phyloP scores from a whole-genome alignment of 2,329 filamentous ascomycete genomes.

The Colletotrichum shisoi region DNA sequence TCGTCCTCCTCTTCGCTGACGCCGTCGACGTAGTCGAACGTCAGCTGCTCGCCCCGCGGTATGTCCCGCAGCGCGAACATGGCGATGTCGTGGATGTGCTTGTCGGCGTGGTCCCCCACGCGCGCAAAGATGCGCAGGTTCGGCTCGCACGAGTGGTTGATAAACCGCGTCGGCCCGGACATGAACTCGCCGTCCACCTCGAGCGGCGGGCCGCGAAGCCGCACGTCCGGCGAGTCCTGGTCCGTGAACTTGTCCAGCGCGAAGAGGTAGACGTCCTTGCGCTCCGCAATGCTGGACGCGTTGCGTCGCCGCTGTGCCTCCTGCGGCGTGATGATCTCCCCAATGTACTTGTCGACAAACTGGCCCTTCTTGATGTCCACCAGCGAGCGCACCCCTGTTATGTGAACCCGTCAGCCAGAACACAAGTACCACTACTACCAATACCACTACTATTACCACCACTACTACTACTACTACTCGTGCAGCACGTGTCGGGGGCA shows the following conservation, averaged over 20 bases:
- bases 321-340: constrained; percentile 69
- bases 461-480: too few species aligned
- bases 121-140: constrained; percentile 82
- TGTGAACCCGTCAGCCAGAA: neutral
- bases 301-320: constrained; percentile 73
- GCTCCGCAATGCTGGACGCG: constrained; percentile 61
- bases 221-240: constrained; percentile 61
- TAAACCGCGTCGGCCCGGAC: constrained; percentile 80
- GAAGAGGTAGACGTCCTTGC: constrained; percentile 83
- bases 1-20: constrained; percentile 60
- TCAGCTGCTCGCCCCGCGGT: constrained; percentile 71
- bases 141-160: constrained; percentile 83
- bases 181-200: constrained; percentile 77
- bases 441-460: too few species aligned
- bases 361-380: constrained; percentile 73
- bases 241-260: constrained; percentile 81
- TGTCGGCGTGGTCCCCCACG: constrained; percentile 78
- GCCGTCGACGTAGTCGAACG: constrained; percentile 80
- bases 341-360: constrained; percentile 82
- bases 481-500: neutral
- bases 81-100: constrained; percentile 77
- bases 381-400: constrained; percentile 68
- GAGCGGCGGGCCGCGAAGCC: constrained; percentile 63
- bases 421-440: too few species aligned
- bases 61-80: constrained; percentile 77